Conservation (phyloP, 1,284 basidiomycete species). For the Blastosporella zonata region DNA sequence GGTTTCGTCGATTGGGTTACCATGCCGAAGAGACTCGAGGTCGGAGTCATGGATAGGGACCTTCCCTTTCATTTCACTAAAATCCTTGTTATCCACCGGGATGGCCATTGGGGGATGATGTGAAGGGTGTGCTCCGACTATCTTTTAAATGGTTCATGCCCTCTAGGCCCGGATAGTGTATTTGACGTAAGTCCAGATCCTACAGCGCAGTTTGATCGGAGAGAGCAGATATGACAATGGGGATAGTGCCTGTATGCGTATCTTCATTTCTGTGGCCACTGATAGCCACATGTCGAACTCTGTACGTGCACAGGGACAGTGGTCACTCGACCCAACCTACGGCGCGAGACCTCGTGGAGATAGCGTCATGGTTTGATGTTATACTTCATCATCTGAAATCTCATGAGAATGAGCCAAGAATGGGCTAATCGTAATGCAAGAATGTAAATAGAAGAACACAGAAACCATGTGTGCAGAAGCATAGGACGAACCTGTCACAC, state of each 20-base stretch:
- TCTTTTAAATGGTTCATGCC: neutral
- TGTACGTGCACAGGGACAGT: neutral
- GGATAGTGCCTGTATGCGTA: neutral
- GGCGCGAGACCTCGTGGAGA: neutral
- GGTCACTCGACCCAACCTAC: neutral
- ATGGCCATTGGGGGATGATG: conserved; percentile 1
- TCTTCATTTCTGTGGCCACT: neutral
- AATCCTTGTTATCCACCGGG: conserved; percentile 4
- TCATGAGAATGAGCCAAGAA: no score
- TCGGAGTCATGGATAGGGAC: conserved; percentile 17
- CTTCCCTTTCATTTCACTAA: conserved; percentile 18
- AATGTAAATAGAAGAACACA: no score
- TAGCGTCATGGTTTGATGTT: neutral
- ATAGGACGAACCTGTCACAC: no score
- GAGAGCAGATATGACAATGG: neutral
- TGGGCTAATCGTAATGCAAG: no score
- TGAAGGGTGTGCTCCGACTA: neutral
- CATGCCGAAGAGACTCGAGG: conserved; percentile 22
- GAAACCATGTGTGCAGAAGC: no score
- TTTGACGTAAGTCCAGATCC: neutral
- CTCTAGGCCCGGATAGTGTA: no score
- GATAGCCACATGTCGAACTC: neutral
- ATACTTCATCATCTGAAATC: neutral
- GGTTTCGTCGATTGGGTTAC: conserved; percentile 13
- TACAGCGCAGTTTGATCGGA: neutral